Percentiles rank a stretch among this genome's conserved stretches.
Conservation (phyloP, 148 eudicot genomes). For the Rhododendron williamsianum region DNA sequence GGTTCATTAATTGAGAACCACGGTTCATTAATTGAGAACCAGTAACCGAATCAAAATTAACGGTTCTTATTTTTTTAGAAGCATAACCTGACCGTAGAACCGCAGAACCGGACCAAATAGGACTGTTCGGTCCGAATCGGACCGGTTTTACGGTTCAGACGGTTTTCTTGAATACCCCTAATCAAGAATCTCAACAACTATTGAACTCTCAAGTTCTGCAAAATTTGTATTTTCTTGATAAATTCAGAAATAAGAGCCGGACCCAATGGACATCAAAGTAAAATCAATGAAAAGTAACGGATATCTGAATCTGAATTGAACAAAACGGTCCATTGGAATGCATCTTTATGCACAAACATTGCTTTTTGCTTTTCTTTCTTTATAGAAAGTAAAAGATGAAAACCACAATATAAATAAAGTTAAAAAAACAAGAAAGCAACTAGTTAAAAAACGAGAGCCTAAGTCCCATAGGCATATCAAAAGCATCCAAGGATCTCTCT, state of each 20-base stretch:
- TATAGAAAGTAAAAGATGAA: conserved; percentile 12
- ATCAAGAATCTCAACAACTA: not conserved
- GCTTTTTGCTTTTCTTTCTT: conserved; percentile 14
- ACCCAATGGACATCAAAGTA: not conserved
- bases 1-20: too few species aligned
- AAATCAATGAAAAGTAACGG: not conserved
- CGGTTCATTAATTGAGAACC: too few species aligned
- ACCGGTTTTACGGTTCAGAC: too few species aligned
- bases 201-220: not conserved
- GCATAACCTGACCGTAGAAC: too few species aligned
- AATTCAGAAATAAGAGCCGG: not conserved
- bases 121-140: too few species aligned
- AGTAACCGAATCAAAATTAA: too few species aligned
- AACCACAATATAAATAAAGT: conserved; percentile 5
- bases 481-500: conserved; percentile 6
- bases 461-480: not conserved
- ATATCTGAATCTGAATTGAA: not conserved
- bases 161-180: too few species aligned
- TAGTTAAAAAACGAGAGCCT: not conserved
- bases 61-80: too few species aligned
- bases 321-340: not conserved
- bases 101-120: too few species aligned
- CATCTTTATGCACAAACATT: conserved; percentile 8
- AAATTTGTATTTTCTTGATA: not conserved
- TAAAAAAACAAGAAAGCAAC: not conserved